Conservation (phyloP, 371 early-diverging fungal genomes). For the Zychaea mexicana region DNA sequence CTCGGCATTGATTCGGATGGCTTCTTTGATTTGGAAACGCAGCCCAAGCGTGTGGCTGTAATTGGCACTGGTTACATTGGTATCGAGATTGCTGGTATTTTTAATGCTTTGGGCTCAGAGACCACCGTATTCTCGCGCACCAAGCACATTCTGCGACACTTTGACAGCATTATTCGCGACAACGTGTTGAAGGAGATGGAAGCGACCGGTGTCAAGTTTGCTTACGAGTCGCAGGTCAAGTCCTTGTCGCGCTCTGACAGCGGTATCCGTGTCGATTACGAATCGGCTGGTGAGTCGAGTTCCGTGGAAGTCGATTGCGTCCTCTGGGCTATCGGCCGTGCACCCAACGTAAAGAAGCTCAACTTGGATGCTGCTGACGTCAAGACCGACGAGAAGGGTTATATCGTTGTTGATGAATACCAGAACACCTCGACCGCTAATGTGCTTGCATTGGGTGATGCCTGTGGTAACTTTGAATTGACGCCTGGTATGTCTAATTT, state of each 20-base stretch:
- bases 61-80: slow-evolving; percentile 94
- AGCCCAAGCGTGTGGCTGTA: slow-evolving; percentile 92
- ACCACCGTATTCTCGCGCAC: slow-evolving; percentile 89
- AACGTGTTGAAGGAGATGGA: slow-evolving; percentile 81
- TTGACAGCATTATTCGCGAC: slow-evolving; percentile 87
- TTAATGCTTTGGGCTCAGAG: slow-evolving; percentile 86
- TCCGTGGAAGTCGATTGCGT: slow-evolving; percentile 66
- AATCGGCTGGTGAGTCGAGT: slow-evolving; percentile 37
- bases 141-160: slow-evolving; percentile 84
- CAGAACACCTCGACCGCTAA: slow-evolving; percentile 80
- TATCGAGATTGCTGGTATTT: slow-evolving; percentile 95
- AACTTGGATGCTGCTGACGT: slow-evolving; percentile 72
- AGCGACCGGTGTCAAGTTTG: slow-evolving; percentile 74
- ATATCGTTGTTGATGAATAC: slow-evolving; percentile 83
- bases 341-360: slow-evolving; percentile 71
- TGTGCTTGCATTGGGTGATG: slow-evolving; percentile 94
- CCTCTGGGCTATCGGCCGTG: slow-evolving; percentile 90
- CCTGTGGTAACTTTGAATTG: slow-evolving; percentile 87
- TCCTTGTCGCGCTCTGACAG: slow-evolving; percentile 42
- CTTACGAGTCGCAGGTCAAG: slow-evolving; percentile 64
- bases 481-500: slow-evolving; percentile 86
- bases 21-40: slow-evolving; percentile 91
- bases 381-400: slow-evolving; percentile 63
- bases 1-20: slow-evolving; percentile 92
- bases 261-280: slow-evolving; percentile 47